These are phyloP conservation scores for Arthrobotrys conoides DNA, from an alignment of 2,329 filamentous ascomycete genomes.

Conservation along the genomic window DNA sequence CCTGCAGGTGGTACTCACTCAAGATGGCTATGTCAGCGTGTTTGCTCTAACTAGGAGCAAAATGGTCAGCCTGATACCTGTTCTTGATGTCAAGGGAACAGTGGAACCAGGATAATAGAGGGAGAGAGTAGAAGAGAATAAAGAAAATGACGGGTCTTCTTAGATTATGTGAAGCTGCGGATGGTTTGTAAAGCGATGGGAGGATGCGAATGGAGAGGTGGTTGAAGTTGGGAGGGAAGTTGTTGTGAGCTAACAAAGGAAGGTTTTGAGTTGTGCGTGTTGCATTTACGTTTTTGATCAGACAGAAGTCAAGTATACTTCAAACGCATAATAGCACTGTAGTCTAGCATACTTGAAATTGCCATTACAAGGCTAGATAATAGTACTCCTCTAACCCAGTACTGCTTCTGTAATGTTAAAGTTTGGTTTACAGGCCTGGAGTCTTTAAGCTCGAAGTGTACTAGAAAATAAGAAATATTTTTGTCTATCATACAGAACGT, in stretches of 20 bases:
- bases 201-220: not conserved
- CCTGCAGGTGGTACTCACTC: slow-evolving; percentile 22
- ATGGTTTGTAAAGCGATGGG: not conserved
- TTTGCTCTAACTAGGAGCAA: slow-evolving; percentile 36
- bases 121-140: not conserved
- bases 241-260: not conserved
- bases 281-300: slow-evolving; percentile 24
- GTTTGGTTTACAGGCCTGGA: too few species aligned
- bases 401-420: too few species aligned
- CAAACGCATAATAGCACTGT: too few species aligned
- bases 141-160: not conserved
- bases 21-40: slow-evolving; percentile 27
- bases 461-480: slow-evolving; percentile 10
- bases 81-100: not conserved
- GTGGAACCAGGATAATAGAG: not conserved
- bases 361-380: too few species aligned
- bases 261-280: slow-evolving; percentile 33
- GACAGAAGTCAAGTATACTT: too few species aligned
- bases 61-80: not conserved
- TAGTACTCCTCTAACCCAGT: too few species aligned
- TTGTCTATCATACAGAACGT: slow-evolving; percentile 55
- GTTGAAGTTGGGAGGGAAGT: not conserved
- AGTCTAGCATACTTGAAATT: too few species aligned
- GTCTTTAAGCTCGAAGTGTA: not conserved
- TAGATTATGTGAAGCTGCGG: not conserved